Conservation (phyloP, 352 stramenopile species). For the Phytophthora lateralis region DNA sequence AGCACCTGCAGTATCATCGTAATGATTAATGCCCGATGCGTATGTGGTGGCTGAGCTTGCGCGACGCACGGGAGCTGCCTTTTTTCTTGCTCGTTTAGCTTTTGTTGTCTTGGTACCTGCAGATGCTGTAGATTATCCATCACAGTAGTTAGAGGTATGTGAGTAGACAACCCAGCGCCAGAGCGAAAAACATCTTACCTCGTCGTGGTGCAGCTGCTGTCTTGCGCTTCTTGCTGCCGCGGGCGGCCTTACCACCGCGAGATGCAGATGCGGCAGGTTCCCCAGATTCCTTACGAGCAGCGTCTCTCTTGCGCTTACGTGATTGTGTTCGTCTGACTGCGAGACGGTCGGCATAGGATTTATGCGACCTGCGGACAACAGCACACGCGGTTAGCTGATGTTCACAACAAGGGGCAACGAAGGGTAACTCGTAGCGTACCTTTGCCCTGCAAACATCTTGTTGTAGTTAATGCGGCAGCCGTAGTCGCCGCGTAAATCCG, state of each 20-base stretch:
- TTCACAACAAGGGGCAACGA: background rate
- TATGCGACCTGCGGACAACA: slow-evolving; percentile 28
- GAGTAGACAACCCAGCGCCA: background rate
- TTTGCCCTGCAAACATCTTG: slow-evolving; percentile 75
- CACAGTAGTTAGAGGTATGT: background rate
- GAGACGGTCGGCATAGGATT: slow-evolving; percentile 64
- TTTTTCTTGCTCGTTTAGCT: slow-evolving; percentile 37
- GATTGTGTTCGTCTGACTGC: slow-evolving; percentile 43
- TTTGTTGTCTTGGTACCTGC: slow-evolving; percentile 23
- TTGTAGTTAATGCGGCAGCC: slow-evolving; percentile 70
- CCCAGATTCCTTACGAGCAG: slow-evolving; percentile 17
- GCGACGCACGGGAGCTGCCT: slow-evolving; percentile 27
- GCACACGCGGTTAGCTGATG: background rate
- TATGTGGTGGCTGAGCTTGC: slow-evolving; percentile 36
- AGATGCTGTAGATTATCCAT: slow-evolving; percentile 14
- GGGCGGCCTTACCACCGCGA: slow-evolving; percentile 25
- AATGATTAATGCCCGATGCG: slow-evolving; percentile 55
- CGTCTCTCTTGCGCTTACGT: slow-evolving; percentile 54
- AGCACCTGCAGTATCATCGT: slow-evolving; percentile 47
- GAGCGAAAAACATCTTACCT: slow-evolving; percentile 20
- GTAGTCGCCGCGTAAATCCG: slow-evolving; percentile 57
- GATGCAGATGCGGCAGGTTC: background rate
- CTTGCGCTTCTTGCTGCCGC: slow-evolving; percentile 36
- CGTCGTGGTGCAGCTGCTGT: slow-evolving; percentile 23
- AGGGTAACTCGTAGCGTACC: slow-evolving; percentile 31